These are phyloP conservation scores for Chlorella sp. DNA, from an alignment of 139 green algal genomes.

Conservation along the genomic window DNA sequence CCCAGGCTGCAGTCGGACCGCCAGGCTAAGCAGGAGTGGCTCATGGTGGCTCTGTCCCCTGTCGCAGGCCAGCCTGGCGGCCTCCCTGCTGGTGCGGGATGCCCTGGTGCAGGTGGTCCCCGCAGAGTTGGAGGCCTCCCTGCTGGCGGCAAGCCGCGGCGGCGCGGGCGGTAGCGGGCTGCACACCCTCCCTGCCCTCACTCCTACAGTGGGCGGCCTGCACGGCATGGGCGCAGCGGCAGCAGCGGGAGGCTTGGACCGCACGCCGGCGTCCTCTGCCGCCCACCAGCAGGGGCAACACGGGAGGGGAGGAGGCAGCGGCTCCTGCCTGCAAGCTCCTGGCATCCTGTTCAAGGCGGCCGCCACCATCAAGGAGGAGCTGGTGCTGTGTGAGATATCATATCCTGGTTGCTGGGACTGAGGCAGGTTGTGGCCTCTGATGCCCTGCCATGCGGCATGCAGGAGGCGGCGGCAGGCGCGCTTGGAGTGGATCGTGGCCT, in stretches of 20 bases:
- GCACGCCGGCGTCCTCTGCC: no score
- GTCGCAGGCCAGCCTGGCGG: conserved; percentile 24
- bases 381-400: conserved; percentile 55
- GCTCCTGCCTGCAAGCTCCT: background rate
- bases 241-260: background rate
- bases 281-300: background rate
- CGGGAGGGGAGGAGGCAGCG: background rate
- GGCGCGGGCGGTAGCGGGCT: background rate
- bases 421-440: background rate
- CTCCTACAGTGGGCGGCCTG: background rate
- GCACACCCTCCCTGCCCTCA: background rate
- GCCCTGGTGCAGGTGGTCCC: conserved; percentile 16
- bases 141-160: background rate
- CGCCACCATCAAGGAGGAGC: conserved; percentile 26
- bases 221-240: background rate
- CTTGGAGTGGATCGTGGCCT: background rate
- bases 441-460: background rate
- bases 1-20: no score
- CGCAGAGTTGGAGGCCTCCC: background rate
- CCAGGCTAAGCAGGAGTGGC: background rate
- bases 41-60: background rate
- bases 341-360: conserved; percentile 48
- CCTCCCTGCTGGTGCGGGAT: conserved; percentile 41
- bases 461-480: background rate
- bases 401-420: no score